Evolutionary conservation across 1,284 basidiomycete species (phyloP), one percentile per base, ranked within the genome.

Genomic region (Peniophora sp.): DNA sequence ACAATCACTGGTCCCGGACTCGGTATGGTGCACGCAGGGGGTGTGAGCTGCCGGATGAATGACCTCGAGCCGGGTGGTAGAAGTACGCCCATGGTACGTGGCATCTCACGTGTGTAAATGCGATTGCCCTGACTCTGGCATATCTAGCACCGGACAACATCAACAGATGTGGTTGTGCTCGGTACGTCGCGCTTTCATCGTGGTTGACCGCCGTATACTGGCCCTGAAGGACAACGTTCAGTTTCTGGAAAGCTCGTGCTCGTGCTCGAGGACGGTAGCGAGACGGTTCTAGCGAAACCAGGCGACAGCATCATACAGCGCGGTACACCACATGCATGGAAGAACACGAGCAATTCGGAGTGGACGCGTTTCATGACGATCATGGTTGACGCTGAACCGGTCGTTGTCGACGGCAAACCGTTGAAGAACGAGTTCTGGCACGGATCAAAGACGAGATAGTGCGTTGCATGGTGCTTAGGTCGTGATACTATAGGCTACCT

Each of bases 241-340:
- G 80, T 82, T 43, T 63, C 67, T 27, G 81, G 80, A 14, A 75
- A 79, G 63, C 59, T 82, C 11, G 62, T 81, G 24, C 64, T 79
- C 20, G 69, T 78, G 22, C 73, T 74, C 57, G 80, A 81, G 50
- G 79, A 83, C 58, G 80, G 79, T 3, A 66, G 64, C 16, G 78
- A 82, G 60, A 76, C 65, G n/a, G 66, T 72, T 49, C 58, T 82
- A 36, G 74, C 73, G 52, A 74, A 73, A 49, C 73, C 79, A 19
- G 81, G 80, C 22, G 80, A 82, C 60, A 69, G 70, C 1, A 72
- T 83, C 36, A 64, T 83, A 32, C 78, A 80, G 64, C 75, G 73
- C 54, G 81, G 81, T 6, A 78, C 75, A 0, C 68, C 80, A 58
- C 81, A 83, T 54, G 75, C 73, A 9, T 84, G 81, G 81, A 72